These are phyloP conservation scores for Boletus rubescentipes DNA, from an alignment of 768 basidiomycete species.

Conservation along the genomic window DNA sequence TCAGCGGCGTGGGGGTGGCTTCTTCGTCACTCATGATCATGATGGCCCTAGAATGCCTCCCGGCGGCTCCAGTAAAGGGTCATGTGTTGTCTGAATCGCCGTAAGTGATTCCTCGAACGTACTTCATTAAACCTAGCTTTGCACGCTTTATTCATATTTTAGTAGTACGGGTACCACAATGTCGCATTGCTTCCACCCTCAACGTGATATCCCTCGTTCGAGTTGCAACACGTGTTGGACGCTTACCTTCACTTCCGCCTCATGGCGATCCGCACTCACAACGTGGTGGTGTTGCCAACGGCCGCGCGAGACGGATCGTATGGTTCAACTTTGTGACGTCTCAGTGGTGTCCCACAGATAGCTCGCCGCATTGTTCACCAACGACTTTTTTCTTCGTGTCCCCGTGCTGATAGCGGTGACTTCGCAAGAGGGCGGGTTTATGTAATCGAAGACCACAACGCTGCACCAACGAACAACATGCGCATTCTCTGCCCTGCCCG, in stretches of 20 bases:
- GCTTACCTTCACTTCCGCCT: constrained; percentile 17
- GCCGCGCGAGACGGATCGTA: constrained; percentile 13
- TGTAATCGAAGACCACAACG: constrained; percentile 22
- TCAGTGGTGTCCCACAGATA: not conserved
- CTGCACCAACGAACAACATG: not conserved
- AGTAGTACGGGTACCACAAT: not conserved
- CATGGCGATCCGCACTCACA: constrained; percentile 12
- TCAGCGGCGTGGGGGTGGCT: not conserved
- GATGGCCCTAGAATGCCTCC: no score
- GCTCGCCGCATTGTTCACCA: not conserved
- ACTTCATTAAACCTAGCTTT: constrained; percentile 13
- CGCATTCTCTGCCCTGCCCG: not conserved
- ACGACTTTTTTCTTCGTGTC: not conserved
- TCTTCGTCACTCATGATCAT: no score
- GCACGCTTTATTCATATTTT: not conserved
- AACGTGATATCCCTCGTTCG: not conserved
- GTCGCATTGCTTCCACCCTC: not conserved
- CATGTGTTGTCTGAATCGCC: not conserved
- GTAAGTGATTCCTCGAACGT: constrained; percentile 2
- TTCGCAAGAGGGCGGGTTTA: not conserved
- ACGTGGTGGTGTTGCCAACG: not conserved
- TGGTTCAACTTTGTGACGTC: not conserved
- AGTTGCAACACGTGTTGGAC: constrained; percentile 16
- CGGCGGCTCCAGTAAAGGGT: not conserved
- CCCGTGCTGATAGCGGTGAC: constrained; percentile 5